A percentile compares a stretch with the other conserved stretches of the same genome.
Evolutionary conservation across 352 stramenopile species (phyloP).

Genomic region (Phytophthora tentaculata): DNA sequence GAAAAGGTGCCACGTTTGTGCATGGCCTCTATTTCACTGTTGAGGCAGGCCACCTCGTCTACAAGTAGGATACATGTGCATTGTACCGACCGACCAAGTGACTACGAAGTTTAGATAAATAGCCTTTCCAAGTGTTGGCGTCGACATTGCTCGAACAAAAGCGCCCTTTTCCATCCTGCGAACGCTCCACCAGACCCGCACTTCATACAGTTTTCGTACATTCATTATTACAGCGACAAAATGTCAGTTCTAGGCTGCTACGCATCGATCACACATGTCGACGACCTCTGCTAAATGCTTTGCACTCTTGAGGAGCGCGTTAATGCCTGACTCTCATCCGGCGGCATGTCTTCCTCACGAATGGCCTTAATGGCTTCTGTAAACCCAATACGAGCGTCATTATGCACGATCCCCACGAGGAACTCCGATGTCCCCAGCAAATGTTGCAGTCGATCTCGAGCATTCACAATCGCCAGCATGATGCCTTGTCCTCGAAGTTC

Average conservation of each 20-base stretch:
- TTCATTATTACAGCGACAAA: conserved; percentile 31
- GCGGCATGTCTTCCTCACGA: conserved; percentile 39
- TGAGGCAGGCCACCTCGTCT: not conserved
- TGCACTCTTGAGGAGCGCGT: conserved; percentile 24
- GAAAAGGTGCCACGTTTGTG: not conserved
- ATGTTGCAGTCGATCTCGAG: conserved; percentile 64
- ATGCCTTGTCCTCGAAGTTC: conserved; percentile 64
- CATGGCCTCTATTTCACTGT: not conserved
- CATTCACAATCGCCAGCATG: conserved; percentile 81
- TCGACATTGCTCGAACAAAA: too few species aligned
- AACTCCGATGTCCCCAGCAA: conserved; percentile 74
- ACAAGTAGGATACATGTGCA: too few species aligned
- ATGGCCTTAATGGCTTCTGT: conserved; percentile 70
- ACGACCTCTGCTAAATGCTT: conserved; percentile 27
- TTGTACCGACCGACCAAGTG: too few species aligned
- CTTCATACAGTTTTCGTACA: conserved; percentile 12
- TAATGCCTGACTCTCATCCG: conserved; percentile 27
- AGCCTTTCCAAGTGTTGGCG: too few species aligned
- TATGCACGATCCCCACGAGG: conserved; percentile 62
- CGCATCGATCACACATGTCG: not conserved
- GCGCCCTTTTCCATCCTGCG: too few species aligned
- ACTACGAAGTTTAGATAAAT: too few species aligned
- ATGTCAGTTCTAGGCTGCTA: conserved; percentile 4
- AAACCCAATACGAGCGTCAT: conserved; percentile 70
- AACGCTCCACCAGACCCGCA: too few species aligned